Base-by-base conservation (phyloP, 345 rosid species). In the Boechera divaricarpa region DNA sequence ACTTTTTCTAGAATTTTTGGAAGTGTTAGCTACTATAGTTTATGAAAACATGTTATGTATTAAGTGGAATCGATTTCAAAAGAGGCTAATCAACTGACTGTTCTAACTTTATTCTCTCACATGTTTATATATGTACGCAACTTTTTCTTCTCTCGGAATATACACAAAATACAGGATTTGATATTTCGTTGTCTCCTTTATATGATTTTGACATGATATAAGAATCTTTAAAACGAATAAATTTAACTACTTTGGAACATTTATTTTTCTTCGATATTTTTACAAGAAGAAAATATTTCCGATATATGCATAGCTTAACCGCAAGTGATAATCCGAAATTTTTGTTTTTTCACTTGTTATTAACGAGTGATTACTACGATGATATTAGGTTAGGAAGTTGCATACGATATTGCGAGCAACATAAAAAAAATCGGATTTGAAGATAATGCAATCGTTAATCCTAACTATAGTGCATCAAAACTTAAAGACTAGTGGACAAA, bases 381-480 rank as follows among this genome's bases (percentile, higher is more conserved):
- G 31, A 48, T 9, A 2, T 32, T 49, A 39, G 10, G 41, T 6
- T 28, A 63, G 18, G 1, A 10, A 15, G 21, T 28, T 63, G 33
- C 36, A 26, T 44, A 28, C 26, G 13, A 15, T 51, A 44, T 5
- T 26, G 8, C 10, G 10, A 41, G 18, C 10, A 41, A 11, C 6
- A 36, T 1, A 10, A 21, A 61, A 6, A 21, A 38, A 8, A 7
- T 12, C 6, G 1, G 5, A 10, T 28, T 8, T 28, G 32, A 2
- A 41, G 21, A 63, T 26, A 13, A 41, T 57, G 31, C 18, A 33
- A 44, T 56, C 18, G 7, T 63, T 63, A 7, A 42, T 31, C 44
- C 33, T 32, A 44, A 42, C 7, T 31, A 69, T 56, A 63, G n/a
- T 55, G 41, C 41, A 39, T 42, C 4, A 41, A n/a, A 69, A 55